Conservation (phyloP, 257 asterid species). For the Solanum gandarillasii region DNA sequence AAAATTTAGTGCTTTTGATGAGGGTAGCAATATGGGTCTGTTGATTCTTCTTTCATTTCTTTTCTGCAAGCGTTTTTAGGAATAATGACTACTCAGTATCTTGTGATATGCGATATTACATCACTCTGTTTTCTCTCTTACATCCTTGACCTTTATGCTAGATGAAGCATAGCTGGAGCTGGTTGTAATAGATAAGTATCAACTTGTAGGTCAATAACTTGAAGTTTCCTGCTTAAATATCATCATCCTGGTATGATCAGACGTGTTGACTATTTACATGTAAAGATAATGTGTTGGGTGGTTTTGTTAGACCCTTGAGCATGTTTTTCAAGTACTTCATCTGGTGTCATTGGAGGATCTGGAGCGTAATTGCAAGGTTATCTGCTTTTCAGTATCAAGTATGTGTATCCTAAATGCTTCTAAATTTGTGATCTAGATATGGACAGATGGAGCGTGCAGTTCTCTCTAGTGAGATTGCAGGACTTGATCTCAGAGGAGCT, state of each 20-base stretch:
- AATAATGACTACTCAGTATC: neutral
- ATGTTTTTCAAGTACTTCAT: neutral
- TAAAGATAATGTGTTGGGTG: neutral
- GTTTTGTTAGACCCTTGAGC: neutral
- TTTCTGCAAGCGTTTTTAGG: neutral
- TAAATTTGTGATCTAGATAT: slow-evolving; percentile 39
- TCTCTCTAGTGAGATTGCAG: slow-evolving; percentile 70
- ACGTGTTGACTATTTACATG: neutral
- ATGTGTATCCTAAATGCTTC: neutral
- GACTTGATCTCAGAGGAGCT: slow-evolving; percentile 92
- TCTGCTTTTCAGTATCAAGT: neutral
- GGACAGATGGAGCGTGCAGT: slow-evolving; percentile 93
- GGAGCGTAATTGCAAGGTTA: neutral
- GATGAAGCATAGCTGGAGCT: neutral
- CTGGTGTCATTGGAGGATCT: neutral
- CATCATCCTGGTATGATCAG: neutral
- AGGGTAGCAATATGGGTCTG: neutral
- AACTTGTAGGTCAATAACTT: neutral
- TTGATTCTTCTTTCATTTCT: neutral
- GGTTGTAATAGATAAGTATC: neutral
- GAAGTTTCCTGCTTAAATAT: neutral
- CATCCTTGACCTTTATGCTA: neutral
- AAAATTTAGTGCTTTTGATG: neutral
- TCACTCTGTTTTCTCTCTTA: neutral
- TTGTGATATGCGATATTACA: neutral